Conservation (phyloP, 164 flowering plant species). For the Dillenia suffruticosa region DNA sequence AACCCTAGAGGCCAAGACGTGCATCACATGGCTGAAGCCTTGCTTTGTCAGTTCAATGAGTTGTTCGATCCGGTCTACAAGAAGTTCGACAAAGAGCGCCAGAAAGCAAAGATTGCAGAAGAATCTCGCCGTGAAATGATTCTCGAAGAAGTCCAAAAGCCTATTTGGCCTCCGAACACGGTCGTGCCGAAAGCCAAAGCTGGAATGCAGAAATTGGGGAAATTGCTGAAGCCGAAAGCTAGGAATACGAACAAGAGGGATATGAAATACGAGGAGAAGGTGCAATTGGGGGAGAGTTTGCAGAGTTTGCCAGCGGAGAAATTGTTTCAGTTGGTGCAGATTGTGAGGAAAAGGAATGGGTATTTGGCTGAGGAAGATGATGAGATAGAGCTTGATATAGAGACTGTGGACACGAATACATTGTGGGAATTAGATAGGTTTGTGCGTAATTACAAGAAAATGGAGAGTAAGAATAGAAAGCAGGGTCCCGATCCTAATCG, state of each 20-base stretch:
- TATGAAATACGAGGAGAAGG: slow-evolving; percentile 44
- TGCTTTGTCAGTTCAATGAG: slow-evolving; percentile 23
- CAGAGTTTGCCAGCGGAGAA: slow-evolving; percentile 46
- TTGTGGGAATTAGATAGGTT: slow-evolving; percentile 85
- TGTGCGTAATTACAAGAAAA: slow-evolving; percentile 57
- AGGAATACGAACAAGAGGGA: slow-evolving; percentile 31
- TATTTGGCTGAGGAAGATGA: slow-evolving; percentile 49
- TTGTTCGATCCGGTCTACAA: slow-evolving; percentile 20
- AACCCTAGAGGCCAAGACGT: slow-evolving; percentile 24
- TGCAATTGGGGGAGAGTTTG: slow-evolving; percentile 23
- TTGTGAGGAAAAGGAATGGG: slow-evolving; percentile 51
- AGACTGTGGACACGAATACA: slow-evolving; percentile 63
- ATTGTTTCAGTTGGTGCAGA: slow-evolving; percentile 58
- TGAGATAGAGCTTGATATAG: slow-evolving; percentile 84
- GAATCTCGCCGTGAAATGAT: not conserved
- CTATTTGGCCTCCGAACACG: not conserved
- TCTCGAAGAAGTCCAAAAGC: not conserved
- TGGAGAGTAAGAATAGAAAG: slow-evolving; percentile 56
- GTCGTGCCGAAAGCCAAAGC: not conserved
- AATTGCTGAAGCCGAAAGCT: slow-evolving; percentile 35
- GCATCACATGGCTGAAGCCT: slow-evolving; percentile 12
- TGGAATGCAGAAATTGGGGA: slow-evolving; percentile 10
- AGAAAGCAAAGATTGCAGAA: slow-evolving; percentile 4
- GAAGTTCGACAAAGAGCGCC: slow-evolving; percentile 12
- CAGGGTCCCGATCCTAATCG: slow-evolving; percentile 35